Evolutionary conservation across 2,329 filamentous ascomycete species (phyloP), one percentile per base, ranked within the genome.

Genomic region (Karstenula rhodostoma): DNA sequence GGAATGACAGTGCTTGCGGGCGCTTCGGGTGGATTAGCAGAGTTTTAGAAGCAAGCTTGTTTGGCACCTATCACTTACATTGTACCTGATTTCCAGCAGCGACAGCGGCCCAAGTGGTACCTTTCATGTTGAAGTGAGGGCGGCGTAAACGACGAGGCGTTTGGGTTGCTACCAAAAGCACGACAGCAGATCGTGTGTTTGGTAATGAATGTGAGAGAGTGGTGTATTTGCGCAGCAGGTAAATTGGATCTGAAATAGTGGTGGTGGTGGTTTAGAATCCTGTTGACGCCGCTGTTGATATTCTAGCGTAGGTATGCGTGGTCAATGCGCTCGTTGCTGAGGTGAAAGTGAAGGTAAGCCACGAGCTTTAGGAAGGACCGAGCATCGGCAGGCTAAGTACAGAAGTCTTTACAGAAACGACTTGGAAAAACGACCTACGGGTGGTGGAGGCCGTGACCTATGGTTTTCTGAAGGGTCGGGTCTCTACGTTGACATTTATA

Each of bases 241-340:
- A n/a, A 40, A 17, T 19, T n/a, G 17, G 8, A 8, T 7, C 37
- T n/a, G 37, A n/a, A 8, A n/a, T 15, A n/a, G 37, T n/a, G 37
- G n/a, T 19, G 37, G n/a, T 19, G 17, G 37, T 19, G 37, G 5
- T 17, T n/a, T 40, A 15, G 8, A n/a, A n/a, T 8, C n/a, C 37
- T 40, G 37, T n/a, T n/a, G 37, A 40, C 37, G 17, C n/a, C 17
- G 37, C 37, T 40, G 37, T 40, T 17, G 37, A 40, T 7, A 32
- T 32, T 32, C 4, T 32, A 32, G 29, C 29, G 29, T 32, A 40
- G 17, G 9, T 40, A 48, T 13, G 23, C 15, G 7, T 25, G 44
- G 44, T 48, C 25, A 27, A 10, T 48, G 44, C 44, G 23, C 23
- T 23, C 23, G 44, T 48, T 48, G 44, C 44, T 48, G 44, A 25